Conservation (phyloP, 1,284 basidiomycete genomes). For the Boletus smithii region DNA sequence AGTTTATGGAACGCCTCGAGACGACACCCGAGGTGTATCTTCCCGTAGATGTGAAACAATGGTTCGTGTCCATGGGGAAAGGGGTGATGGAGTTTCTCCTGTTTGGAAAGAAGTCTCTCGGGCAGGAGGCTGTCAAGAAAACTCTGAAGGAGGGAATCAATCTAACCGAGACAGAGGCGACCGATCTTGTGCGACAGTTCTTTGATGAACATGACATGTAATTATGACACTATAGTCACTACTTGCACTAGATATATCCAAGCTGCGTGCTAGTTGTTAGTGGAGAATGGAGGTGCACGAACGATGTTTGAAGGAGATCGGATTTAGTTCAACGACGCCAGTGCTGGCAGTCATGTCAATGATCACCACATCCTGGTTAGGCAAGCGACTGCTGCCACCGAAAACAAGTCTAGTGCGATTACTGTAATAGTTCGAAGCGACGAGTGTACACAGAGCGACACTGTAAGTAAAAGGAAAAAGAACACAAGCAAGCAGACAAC, state of each 20-base stretch:
- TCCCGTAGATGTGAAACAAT: constrained; percentile 10
- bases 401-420: constrained; percentile 13
- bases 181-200: constrained; percentile 6
- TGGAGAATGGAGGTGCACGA: not conserved
- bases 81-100: constrained; percentile 16
- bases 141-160: constrained; percentile 11
- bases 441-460: constrained; percentile 16
- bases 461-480: not conserved
- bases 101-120: constrained; percentile 6
- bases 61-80: constrained; percentile 21
- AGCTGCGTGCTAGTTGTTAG: not conserved
- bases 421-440: constrained; percentile 7
- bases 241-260: not conserved
- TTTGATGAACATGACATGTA: constrained; percentile 16
- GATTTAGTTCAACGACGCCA: too few relatives aligned
- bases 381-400: not conserved
- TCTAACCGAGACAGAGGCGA: constrained; percentile 12
- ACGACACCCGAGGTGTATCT: constrained; percentile 1
- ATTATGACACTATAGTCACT: not conserved
- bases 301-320: too few relatives aligned
- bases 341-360: too few relatives aligned
- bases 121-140: constrained; percentile 15
- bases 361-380: too few relatives aligned
- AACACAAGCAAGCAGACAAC: constrained; percentile 14
- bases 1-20: constrained; percentile 9